Evolutionary conservation across 495 filamentous ascomycete genomes (phyloP), one percentile per base, ranked within the genome.

Genomic region (Penicillium soppii): DNA sequence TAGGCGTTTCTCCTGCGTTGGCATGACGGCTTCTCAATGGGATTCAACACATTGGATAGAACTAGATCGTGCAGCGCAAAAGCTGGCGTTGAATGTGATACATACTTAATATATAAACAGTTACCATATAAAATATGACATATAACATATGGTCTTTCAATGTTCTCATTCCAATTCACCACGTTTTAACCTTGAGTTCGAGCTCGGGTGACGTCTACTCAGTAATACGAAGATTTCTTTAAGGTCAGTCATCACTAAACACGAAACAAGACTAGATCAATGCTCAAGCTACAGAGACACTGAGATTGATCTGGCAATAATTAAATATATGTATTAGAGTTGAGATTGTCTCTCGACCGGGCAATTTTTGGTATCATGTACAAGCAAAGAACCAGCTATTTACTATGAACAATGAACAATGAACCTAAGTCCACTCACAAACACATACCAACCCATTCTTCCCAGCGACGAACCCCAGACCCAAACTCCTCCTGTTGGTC

Each of bases 381-480:
- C 40, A 54, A 50, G 10, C 9, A 26, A 47, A 13, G 1, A 38
- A 7, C 33, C 12, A 21, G 6, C 3, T 47, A 47, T 47, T 38
- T 47, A 47, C 45, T 47, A 7, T 32, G 17, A 21, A 20, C 13
- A 10, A 19, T 30, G 4, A 21, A 38, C 16, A 26, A 32, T 21
- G 46, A 21, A 37, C 3, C 17, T 9, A 16, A 15, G n/a, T n/a
- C n/a, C 13, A 7, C 23, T 78, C 59, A 85, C 49, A 85, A 57
- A 48, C 78, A 78, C 54, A 71, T 69, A 10, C 79, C 86, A 56
- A 97, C 83, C 95, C 95, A 98, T 51, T 82, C 80, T 79, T 91
- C 92, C 91, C 91, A 97, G 62, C 80, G 84, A 45, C 85, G 80
- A 5, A 90, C 84, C 15, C 84, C 82, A 13, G 83, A 78, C 16